phyloP scores from a whole-genome alignment of 2,329 filamentous ascomycete species.

The Alternaria postmessia region DNA sequence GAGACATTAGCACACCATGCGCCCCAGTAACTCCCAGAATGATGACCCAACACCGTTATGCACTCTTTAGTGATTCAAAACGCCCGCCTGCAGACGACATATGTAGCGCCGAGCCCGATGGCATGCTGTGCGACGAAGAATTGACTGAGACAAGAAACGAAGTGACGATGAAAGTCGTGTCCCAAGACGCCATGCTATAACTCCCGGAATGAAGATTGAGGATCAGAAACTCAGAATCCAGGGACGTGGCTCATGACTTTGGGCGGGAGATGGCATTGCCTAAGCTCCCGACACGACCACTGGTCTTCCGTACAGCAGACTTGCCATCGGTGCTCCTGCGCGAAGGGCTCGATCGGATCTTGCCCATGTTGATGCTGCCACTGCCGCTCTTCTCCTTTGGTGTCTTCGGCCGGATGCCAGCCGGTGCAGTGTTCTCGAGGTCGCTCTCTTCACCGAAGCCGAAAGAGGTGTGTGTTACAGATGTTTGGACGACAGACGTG shows the following conservation, averaged over 20 bases:
- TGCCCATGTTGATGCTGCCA: constrained; percentile 56
- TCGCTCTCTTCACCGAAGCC: constrained; percentile 55
- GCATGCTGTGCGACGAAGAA: constrained; percentile 25
- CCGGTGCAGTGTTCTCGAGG: constrained; percentile 54
- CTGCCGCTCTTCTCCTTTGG: constrained; percentile 54
- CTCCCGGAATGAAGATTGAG: constrained; percentile 18
- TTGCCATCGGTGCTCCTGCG: constrained; percentile 59
- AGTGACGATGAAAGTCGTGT: constrained; percentile 12
- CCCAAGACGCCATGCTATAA: constrained; percentile 16
- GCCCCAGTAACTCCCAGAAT: constrained; percentile 26
- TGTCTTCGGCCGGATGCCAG: constrained; percentile 54
- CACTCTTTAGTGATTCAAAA: constrained; percentile 29
- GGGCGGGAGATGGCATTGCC: constrained; percentile 44
- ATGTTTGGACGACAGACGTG: constrained; percentile 64
- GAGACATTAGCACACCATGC: constrained; percentile 26
- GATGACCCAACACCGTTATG: constrained; percentile 23
- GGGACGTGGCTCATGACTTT: constrained; percentile 36
- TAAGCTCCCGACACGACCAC: constrained; percentile 59
- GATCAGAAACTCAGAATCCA: constrained; percentile 12
- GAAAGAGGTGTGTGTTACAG: constrained; percentile 46
- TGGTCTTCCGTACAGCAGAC: constrained; percentile 60
- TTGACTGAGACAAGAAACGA: constrained; percentile 19
- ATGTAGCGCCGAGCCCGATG: constrained; percentile 20
- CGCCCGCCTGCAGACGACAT: constrained; percentile 34
- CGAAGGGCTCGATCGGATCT: constrained; percentile 54